Evolutionary conservation across 768 basidiomycete genomes (phyloP).

Genomic region (Polyporus arcularius): DNA sequence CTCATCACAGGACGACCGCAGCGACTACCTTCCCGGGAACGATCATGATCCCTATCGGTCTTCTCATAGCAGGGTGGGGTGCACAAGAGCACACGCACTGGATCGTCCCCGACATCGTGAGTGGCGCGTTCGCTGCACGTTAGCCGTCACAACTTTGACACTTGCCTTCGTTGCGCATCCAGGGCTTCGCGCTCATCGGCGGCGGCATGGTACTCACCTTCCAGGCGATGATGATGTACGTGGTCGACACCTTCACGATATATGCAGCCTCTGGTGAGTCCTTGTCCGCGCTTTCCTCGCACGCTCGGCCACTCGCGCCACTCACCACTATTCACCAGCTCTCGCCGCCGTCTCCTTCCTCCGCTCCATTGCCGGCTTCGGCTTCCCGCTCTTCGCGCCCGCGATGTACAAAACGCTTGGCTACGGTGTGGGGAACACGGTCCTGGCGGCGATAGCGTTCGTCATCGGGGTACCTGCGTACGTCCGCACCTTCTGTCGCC

Average conservation of each 20-base stretch:
- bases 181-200: conserved; percentile 61
- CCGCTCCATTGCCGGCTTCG: conserved; percentile 68
- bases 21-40: conserved; percentile 61
- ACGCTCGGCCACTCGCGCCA: conserved; percentile 26
- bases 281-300: conserved; percentile 53
- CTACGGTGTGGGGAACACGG: conserved; percentile 66
- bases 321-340: conserved; percentile 36
- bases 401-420: conserved; percentile 65
- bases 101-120: conserved; percentile 62
- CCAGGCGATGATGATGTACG: conserved; percentile 64
- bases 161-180: conserved; percentile 8
- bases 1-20: conserved; percentile 23
- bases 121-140: conserved; percentile 31
- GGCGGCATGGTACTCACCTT: conserved; percentile 62
- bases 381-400: conserved; percentile 74
- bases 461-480: conserved; percentile 56
- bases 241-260: conserved; percentile 66
- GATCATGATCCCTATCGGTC: conserved; percentile 61
- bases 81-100: conserved; percentile 59
- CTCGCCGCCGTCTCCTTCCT: conserved; percentile 65
- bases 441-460: conserved; percentile 59
- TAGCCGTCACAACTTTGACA: neutral
- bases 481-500: conserved; percentile 17
- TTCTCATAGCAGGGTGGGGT: conserved; percentile 74
- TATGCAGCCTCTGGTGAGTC: conserved; percentile 67